Conservation (phyloP, 768 basidiomycete species). For the Rhodotorula kratochvilovae region DNA sequence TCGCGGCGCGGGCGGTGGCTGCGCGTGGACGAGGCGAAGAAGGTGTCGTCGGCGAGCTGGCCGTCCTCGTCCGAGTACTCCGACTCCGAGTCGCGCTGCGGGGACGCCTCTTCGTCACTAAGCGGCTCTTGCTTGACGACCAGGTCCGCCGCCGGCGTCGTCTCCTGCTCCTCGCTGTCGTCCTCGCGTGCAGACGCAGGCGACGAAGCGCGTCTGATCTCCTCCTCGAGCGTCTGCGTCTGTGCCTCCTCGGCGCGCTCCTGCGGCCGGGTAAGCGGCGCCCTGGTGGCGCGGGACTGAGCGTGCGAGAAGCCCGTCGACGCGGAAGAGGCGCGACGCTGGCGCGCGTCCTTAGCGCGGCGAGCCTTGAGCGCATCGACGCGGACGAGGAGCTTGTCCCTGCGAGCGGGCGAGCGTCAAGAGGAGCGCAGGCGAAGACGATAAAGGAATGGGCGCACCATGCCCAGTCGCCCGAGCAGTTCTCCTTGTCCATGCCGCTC, state of each 20-base stretch:
- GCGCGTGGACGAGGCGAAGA: slow-evolving; percentile 16
- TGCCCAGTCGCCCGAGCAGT: slow-evolving; percentile 58
- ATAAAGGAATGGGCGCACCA: slow-evolving; percentile 51
- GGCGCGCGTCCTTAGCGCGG: slow-evolving; percentile 42
- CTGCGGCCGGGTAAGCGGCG: too few relatives aligned
- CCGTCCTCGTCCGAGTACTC: slow-evolving; percentile 3
- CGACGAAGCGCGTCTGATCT: too few relatives aligned
- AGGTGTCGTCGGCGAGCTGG: slow-evolving; percentile 24
- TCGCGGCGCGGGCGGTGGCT: slow-evolving; percentile 10
- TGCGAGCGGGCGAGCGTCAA: slow-evolving; percentile 44
- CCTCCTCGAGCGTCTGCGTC: too few relatives aligned
- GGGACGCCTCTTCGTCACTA: background rate
- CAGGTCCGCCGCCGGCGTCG: background rate
- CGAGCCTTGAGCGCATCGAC: slow-evolving; percentile 59
- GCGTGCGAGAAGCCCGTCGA: background rate
- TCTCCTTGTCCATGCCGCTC: slow-evolving; percentile 47
- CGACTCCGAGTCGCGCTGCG: background rate
- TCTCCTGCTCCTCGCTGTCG: background rate
- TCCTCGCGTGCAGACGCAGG: background rate
- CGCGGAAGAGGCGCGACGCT: slow-evolving; percentile 1
- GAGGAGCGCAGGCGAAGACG: too few relatives aligned
- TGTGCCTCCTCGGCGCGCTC: background rate
- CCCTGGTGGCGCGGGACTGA: background rate
- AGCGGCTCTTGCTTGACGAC: background rate
- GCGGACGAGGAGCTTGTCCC: slow-evolving; percentile 56